Percentiles rank a stretch among this genome's conserved stretches.
Conservation (phyloP, 2,329 filamentous ascomycete species). For the Venturia pyrina region DNA sequence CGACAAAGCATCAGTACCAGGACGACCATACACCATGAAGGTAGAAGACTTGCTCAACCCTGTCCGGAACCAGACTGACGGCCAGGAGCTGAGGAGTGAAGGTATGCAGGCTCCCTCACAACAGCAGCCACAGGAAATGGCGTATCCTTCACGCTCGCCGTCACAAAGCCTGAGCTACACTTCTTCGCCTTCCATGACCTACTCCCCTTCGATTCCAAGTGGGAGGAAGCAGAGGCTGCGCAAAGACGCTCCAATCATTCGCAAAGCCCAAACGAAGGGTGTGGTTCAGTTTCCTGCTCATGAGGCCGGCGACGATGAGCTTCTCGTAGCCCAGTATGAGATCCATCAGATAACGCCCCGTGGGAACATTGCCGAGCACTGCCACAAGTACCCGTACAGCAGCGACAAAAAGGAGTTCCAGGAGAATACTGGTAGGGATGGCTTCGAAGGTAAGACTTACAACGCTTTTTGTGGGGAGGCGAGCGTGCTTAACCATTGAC, state of each 20-base stretch:
- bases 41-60: slow-evolving; percentile 12
- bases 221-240: slow-evolving; percentile 45
- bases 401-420: slow-evolving; percentile 87
- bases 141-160: background rate
- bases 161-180: background rate
- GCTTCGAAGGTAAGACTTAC: slow-evolving; percentile 64
- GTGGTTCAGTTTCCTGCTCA: slow-evolving; percentile 64
- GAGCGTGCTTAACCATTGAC: slow-evolving; percentile 17
- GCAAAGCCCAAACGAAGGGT: slow-evolving; percentile 52
- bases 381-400: slow-evolving; percentile 76
- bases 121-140: background rate
- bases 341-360: slow-evolving; percentile 58
- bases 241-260: slow-evolving; percentile 55
- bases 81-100: slow-evolving; percentile 1
- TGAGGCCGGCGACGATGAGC: slow-evolving; percentile 48
- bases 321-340: slow-evolving; percentile 47
- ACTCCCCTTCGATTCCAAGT: slow-evolving; percentile 15
- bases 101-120: background rate
- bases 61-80: background rate
- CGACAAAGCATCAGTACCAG: background rate
- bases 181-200: background rate
- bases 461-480: background rate
- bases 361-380: slow-evolving; percentile 44
- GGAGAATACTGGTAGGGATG: slow-evolving; percentile 75
- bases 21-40: slow-evolving; percentile 6